A percentile compares a stretch with the other conserved stretches of the same genome.
phyloP scores from a whole-genome alignment of 2,329 filamentous ascomycete genomes.

The Trichoderma sp. region DNA sequence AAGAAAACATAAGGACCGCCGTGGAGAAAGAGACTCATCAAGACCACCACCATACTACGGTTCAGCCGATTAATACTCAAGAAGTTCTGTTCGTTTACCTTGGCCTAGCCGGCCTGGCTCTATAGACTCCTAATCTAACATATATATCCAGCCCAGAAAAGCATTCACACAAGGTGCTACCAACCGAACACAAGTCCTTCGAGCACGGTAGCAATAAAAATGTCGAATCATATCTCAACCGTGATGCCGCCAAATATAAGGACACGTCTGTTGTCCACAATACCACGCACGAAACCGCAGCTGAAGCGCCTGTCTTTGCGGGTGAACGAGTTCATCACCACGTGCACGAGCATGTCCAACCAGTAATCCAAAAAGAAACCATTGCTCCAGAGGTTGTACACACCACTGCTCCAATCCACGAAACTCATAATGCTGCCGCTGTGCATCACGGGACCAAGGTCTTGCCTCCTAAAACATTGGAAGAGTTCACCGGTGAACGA shows the following conservation, averaged over 20 bases:
- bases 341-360: slow-evolving; percentile 67
- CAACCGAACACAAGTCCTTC: slow-evolving; percentile 58
- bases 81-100: slow-evolving; percentile 34
- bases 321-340: slow-evolving; percentile 40
- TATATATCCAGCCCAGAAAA: slow-evolving; percentile 50
- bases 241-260: slow-evolving; percentile 44
- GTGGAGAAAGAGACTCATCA: slow-evolving; percentile 69
- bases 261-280: slow-evolving; percentile 30
- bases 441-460: slow-evolving; percentile 64
- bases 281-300: slow-evolving; percentile 28
- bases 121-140: neutral
- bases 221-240: slow-evolving; percentile 45
- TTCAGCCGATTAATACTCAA: slow-evolving; percentile 56
- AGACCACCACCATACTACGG: slow-evolving; percentile 67
- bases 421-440: slow-evolving; percentile 65
- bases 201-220: slow-evolving; percentile 57
- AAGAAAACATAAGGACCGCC: slow-evolving; percentile 60
- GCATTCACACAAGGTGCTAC: slow-evolving; percentile 57
- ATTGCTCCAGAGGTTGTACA: slow-evolving; percentile 67
- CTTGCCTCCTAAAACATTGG: slow-evolving; percentile 61
- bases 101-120: neutral
- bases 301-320: slow-evolving; percentile 27
- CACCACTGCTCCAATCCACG: slow-evolving; percentile 69
- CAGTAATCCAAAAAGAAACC: slow-evolving; percentile 67
- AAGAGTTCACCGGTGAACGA: slow-evolving; percentile 51